Evolutionary conservation across 495 filamentous ascomycete genomes (phyloP).

Genomic region (Terfezia boudieri): DNA sequence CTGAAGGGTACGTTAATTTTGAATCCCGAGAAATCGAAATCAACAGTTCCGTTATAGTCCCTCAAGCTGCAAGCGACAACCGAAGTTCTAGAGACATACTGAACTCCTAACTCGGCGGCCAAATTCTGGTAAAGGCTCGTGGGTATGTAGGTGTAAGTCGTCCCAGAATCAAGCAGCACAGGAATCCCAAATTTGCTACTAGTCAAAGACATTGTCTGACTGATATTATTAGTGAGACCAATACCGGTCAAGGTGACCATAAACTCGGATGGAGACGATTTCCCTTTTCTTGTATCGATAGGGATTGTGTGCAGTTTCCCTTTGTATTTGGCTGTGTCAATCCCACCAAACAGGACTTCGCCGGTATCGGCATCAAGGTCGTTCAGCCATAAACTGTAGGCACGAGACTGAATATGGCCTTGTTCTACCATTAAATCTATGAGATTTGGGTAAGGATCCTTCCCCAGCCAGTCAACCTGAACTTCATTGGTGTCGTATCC

Average conservation of each 20-base stretch:
- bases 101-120: slow-evolving; percentile 39
- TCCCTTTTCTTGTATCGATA: slow-evolving; percentile 35
- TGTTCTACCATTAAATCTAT: slow-evolving; percentile 49
- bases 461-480: slow-evolving; percentile 37
- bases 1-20: slow-evolving; percentile 49
- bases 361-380: slow-evolving; percentile 42
- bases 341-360: slow-evolving; percentile 74
- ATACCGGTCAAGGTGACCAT: slow-evolving; percentile 54
- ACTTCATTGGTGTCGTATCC: slow-evolving; percentile 74
- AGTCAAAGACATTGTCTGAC: slow-evolving; percentile 20
- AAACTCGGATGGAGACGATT: slow-evolving; percentile 41
- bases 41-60: slow-evolving; percentile 33
- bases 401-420: slow-evolving; percentile 51
- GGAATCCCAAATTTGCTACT: slow-evolving; percentile 34
- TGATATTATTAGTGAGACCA: slow-evolving; percentile 21
- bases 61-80: slow-evolving; percentile 53
- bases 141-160: slow-evolving; percentile 72
- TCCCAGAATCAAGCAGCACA: slow-evolving; percentile 79
- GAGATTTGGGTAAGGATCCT: slow-evolving; percentile 50
- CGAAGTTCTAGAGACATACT: slow-evolving; percentile 33
- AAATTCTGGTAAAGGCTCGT: slow-evolving; percentile 39
- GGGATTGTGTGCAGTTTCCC: slow-evolving; percentile 56
- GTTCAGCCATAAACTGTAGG: slow-evolving; percentile 80
- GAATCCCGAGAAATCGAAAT: slow-evolving; percentile 44
- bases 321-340: slow-evolving; percentile 58